Base-by-base conservation (phyloP, 768 basidiomycete species). In the Collybiopsis luxurians region DNA sequence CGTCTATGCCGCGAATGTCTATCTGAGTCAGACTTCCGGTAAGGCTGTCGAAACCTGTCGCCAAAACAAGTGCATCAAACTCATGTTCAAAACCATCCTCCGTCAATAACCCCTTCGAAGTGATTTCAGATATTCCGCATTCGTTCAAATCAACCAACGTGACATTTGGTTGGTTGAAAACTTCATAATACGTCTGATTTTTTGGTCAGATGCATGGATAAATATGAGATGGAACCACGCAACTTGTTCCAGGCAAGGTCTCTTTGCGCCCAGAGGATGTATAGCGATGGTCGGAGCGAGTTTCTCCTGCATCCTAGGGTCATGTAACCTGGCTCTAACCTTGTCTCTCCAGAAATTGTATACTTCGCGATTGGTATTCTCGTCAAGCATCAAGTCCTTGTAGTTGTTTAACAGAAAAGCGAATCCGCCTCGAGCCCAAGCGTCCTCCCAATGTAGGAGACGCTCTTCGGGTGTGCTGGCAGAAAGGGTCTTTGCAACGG, bases 31-130 rank as follows among this genome's bases (percentile, higher is more conserved):
- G 43, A 10, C 55, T 51, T 12, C 58, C 60, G 3, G 60, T 62
- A 10, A 58, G 39, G 15, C 43, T 47, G 30, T 64, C 63, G 38
- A 60, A 64, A 12, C 63, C 63, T 13, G 63, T 64, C 13, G 63
- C 63, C 15, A 59, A 49, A 4, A 64, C 49, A 21, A 63, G 34
- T 3, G 59, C 54, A 51, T 64, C 63, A 19, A 64, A 46, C 40
- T 60, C 60, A 24, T 56, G 51, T 28, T 59, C 57, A 1, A 46
- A 27, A 2, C 58, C 60, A 49, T 58, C 56, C 7, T 24, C 26
- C 19, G 53, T 60, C 30, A 46, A 24, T n/a, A 64, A 45, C 0
- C 63, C 63, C n/a, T 43, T 55, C 23, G 56, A 43, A 17, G 51
- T 60, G 13, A 62, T 36, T 42, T 62, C 59, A 1, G 6, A 30